phyloP scores from a whole-genome alignment of 1,284 basidiomycete genomes.

The Fomitopsis schrenkii region DNA sequence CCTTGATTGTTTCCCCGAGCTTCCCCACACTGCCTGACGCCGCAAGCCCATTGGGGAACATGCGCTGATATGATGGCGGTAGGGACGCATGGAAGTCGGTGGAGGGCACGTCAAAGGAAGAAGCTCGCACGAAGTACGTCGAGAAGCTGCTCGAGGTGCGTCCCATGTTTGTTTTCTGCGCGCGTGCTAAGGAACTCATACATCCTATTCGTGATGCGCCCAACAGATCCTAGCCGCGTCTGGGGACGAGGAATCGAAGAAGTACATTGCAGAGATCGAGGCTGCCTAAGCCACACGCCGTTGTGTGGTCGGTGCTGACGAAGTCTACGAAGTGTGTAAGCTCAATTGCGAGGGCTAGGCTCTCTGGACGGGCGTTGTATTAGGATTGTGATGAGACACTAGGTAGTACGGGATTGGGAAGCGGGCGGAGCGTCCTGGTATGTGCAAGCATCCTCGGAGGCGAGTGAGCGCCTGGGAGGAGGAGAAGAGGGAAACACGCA shows the following conservation, averaged over 20 bases:
- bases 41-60: conserved; percentile 14
- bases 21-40: conserved; percentile 21
- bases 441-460: not conserved
- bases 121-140: conserved; percentile 71
- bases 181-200: not conserved
- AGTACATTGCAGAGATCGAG: conserved; percentile 58
- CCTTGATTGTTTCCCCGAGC: conserved; percentile 5
- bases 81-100: conserved; percentile 83
- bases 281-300: conserved; percentile 29
- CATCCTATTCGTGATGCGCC: not conserved
- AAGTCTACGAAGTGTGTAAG: not conserved
- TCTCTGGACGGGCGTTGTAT: not conserved
- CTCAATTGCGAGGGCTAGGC: not conserved
- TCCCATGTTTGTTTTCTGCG: conserved; percentile 5
- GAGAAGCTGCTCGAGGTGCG: conserved; percentile 66
- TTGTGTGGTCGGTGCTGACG: not conserved
- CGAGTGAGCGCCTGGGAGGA: not conserved
- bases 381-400: not conserved
- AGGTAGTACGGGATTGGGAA: not conserved
- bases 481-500: not conserved
- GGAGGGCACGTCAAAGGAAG: conserved; percentile 69
- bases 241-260: conserved; percentile 51
- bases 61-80: conserved; percentile 28
- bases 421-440: not conserved
- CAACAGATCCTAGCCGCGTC: conserved; percentile 49